Evolutionary conservation across 2,329 filamentous ascomycete species (phyloP), one percentile per base, ranked within the genome.

Genomic region (Monascus ruber): DNA sequence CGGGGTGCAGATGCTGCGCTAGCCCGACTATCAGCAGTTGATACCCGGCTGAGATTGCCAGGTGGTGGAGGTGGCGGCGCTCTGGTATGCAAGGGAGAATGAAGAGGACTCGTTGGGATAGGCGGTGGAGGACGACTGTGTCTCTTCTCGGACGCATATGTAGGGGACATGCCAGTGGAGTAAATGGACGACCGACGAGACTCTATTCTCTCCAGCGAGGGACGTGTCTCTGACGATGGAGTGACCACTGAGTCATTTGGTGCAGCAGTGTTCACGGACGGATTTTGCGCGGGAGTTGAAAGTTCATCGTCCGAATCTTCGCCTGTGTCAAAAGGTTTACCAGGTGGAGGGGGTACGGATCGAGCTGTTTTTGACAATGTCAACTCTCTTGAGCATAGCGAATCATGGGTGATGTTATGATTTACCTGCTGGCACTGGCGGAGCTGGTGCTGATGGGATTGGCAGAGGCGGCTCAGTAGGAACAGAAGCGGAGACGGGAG

Each of bases 281-380:
- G 63, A 50, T 47, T 71, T 60, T 37, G 68, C 62, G 47, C 63
- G 59, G 51, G 72, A 55, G 53, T 63, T 6, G 83, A 86, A 51
- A 87, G 67, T 59, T 95, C 89, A 58, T 95, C 88, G 51, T 93
- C 88, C 33, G 88, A 91, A 57, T 83, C 85, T 1, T 86, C 93
- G 26, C 86, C 87, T 44, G 82, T 74, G 42, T 79, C 85, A 34
- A 79, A 79, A 32, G 84, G 84, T 35, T 73, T 69, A 10, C 75
- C 56, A 33, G 69, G 67, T 32, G 68, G 68, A 28, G 69, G 68
- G 36, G 75, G 76, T 1, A 71, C 68, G 34, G 81, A 77, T 36
- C 81, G 82, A 51, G 76, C 82, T 86, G 51, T 24, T 51, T 37
- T 40, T 29, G 42, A 29, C 28, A 54, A 9, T 47, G 64, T 61